Evolutionary conservation across 2,329 filamentous ascomycete genomes (phyloP).

Genomic region (Xylaria hypoxylon): DNA sequence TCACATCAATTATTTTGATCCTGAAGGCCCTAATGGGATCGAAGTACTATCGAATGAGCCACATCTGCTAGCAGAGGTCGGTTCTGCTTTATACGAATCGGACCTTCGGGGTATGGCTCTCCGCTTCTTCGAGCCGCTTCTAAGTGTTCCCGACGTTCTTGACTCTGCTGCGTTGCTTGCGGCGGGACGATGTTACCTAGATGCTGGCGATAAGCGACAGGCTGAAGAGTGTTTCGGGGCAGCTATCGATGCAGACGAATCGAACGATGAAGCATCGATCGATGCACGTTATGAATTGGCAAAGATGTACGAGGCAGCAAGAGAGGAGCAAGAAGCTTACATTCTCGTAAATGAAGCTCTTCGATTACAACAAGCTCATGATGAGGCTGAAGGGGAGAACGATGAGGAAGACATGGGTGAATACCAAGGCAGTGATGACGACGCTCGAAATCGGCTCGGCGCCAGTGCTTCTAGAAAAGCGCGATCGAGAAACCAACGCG

Average conservation of each 20-base stretch:
- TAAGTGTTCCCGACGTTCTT: conserved; percentile 59
- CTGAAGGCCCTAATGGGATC: conserved; percentile 64
- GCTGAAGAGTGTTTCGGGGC: conserved; percentile 83
- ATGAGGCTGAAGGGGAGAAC: conserved; percentile 47
- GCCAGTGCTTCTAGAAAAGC: conserved; percentile 18
- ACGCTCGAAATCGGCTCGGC: conserved; percentile 17
- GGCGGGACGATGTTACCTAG: conserved; percentile 76
- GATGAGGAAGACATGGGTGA: conserved; percentile 50
- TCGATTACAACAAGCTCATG: conserved; percentile 66
- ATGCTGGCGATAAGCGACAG: conserved; percentile 70
- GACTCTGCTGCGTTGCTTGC: conserved; percentile 66
- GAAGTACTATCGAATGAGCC: conserved; percentile 72
- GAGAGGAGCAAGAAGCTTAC: conserved; percentile 80
- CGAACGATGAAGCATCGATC: conserved; percentile 65
- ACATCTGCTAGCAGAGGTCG: conserved; percentile 81
- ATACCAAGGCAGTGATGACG: conserved; percentile 37
- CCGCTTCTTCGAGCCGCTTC: conserved; percentile 67
- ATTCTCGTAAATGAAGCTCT: conserved; percentile 82
- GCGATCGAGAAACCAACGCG: conserved; percentile 39
- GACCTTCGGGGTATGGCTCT: conserved; percentile 58
- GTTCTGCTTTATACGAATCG: conserved; percentile 59
- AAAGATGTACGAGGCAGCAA: conserved; percentile 82
- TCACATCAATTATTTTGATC: conserved; percentile 78
- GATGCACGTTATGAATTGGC: conserved; percentile 83
- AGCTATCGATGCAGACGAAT: conserved; percentile 77